Base-by-base conservation (phyloP, 2,329 filamentous ascomycete genomes). In the Penicillium brasilianum region DNA sequence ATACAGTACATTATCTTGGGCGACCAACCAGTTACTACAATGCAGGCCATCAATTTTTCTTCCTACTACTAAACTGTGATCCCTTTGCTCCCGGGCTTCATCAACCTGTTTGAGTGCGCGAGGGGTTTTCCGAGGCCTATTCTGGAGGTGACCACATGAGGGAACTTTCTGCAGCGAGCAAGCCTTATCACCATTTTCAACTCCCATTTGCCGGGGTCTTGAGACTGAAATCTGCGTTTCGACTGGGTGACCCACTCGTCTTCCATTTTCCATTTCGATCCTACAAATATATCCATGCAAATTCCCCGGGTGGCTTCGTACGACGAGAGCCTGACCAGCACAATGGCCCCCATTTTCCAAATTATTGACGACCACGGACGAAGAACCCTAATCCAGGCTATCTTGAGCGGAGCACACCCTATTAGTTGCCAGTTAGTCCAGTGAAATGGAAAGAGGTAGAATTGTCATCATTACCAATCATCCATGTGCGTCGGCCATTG, bases 401-500 rank as follows among this genome's bases (percentile, higher is more conserved):
- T 46, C 43, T 7, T 28, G 5, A 7, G 43, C 22, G 22, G 43
- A 43, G 22, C 39, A 43, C 39, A 39, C 16, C 4, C 37, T n/a
- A 16, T 3, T 3, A 3, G 7, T 3, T 8, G 5, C 37, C 14
- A 16, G 25, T 3, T 3, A 28, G 4, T 39, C 16, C 14, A n/a
- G 8, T 18, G 37, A 6, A n/a, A 41, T 10, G n/a, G n/a, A 39
- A 16, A 18, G 20, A 4, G 9, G 18, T 10, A 20, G 18, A 20
- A 22, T 43, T 43, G 39, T 52, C 30, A 36, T 52, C 28, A 36
- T 52, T 52, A 32, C 32, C 14, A 52, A 41, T 37, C 16, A 16
- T 41, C 51, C 22, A 34, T n/a, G 22, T 5, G 20, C 5, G 54
- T 56, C 44, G 32, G 54, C 54, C 30, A 18, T 36, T 56, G 32